A percentile compares a stretch with the other conserved stretches of the same genome.
Evolutionary conservation across 2,329 filamentous ascomycete genomes (phyloP).

Genomic region (Botrytis fabae): DNA sequence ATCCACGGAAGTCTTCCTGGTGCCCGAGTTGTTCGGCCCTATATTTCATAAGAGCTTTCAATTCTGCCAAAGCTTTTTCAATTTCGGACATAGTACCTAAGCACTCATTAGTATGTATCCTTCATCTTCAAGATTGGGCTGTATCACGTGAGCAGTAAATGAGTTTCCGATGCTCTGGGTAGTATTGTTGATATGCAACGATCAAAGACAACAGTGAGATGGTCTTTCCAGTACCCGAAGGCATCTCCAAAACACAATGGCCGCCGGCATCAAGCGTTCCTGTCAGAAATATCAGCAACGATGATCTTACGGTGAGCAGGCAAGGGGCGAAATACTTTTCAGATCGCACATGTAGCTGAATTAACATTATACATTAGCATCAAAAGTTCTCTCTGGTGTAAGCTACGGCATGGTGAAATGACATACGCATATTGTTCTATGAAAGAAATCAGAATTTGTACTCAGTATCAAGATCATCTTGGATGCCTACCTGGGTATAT

Average conservation of each 20-base stretch:
- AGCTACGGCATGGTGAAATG: not conserved
- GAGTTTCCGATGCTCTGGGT: constrained; percentile 89
- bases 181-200: constrained; percentile 92
- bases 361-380: constrained; percentile 26
- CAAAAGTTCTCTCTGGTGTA: not conserved
- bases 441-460: constrained; percentile 43
- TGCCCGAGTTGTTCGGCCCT: constrained; percentile 84
- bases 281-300: constrained; percentile 33
- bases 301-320: not conserved
- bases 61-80: constrained; percentile 90
- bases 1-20: constrained; percentile 87
- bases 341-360: constrained; percentile 78
- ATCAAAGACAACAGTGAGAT: constrained; percentile 94
- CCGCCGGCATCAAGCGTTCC: constrained; percentile 88
- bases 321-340: constrained; percentile 52
- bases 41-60: constrained; percentile 94
- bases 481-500: constrained; percentile 58
- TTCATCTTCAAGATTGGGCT: not conserved
- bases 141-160: constrained; percentile 89
- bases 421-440: constrained; percentile 67
- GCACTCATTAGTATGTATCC: not conserved
- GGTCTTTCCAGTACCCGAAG: constrained; percentile 96
- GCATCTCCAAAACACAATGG: constrained; percentile 98
- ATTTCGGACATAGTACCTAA: constrained; percentile 96
- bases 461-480: not conserved